Percentiles rank a stretch among this genome's conserved stretches.
Conservation (phyloP, 192 early-diverging fungal genomes). For the Dispira simplex region DNA sequence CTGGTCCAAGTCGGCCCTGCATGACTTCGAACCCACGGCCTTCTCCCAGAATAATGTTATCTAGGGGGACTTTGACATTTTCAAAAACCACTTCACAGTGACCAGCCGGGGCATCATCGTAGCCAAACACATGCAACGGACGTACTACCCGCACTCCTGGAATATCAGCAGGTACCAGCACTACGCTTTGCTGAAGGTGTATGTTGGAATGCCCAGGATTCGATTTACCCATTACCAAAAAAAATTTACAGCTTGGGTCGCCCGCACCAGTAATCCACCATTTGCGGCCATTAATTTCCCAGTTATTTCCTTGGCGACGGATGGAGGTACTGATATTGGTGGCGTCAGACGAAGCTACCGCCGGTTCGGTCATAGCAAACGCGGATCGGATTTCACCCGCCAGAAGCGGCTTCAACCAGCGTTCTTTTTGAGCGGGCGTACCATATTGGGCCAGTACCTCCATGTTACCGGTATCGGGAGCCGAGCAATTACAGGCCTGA, state of each 20-base stretch:
- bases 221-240: slow-evolving; percentile 82
- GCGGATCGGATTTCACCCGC: slow-evolving; percentile 88
- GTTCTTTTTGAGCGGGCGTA: slow-evolving; percentile 58
- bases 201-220: slow-evolving; percentile 36
- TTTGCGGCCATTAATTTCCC: slow-evolving; percentile 70
- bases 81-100: slow-evolving; percentile 90
- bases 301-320: slow-evolving; percentile 40
- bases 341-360: slow-evolving; percentile 90
- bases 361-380: slow-evolving; percentile 98
- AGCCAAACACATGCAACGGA: slow-evolving; percentile 80
- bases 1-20: slow-evolving; percentile 91
- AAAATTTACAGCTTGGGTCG: slow-evolving; percentile 87
- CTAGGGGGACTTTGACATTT: slow-evolving; percentile 70
- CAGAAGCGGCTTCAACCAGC: slow-evolving; percentile 69
- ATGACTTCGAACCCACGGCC: slow-evolving; percentile 98
- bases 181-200: slow-evolving; percentile 80
- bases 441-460: slow-evolving; percentile 98
- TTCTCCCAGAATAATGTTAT: slow-evolving; percentile 84
- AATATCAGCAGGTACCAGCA: slow-evolving; percentile 74
- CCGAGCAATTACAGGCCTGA: slow-evolving; percentile 71
- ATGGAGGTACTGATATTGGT: slow-evolving; percentile 91
- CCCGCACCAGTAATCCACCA: slow-evolving; percentile 99
- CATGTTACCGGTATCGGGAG: slow-evolving; percentile 99
- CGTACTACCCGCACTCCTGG: slow-evolving; percentile 72
- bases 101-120: slow-evolving; percentile 93